phyloP scores from a whole-genome alignment of 352 stramenopile genomes.

The Globisporangium barbulae region DNA sequence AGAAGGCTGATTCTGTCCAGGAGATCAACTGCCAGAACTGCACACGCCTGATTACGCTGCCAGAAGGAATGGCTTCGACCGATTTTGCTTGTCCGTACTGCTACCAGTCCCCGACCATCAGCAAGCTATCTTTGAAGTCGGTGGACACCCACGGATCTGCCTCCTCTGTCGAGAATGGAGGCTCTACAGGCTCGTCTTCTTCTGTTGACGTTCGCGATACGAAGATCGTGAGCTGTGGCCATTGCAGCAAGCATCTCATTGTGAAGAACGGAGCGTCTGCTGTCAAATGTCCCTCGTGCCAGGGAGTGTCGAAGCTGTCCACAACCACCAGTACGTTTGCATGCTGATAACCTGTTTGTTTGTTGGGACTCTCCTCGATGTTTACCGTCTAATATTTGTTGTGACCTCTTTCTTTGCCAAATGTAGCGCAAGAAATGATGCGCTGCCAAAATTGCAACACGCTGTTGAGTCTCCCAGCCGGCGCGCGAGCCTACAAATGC shows the following conservation, averaged over 20 bases:
- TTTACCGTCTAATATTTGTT: slow-evolving; percentile 17
- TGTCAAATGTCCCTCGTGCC: slow-evolving; percentile 80
- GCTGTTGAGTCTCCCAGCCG: slow-evolving; percentile 71
- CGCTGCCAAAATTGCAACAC: slow-evolving; percentile 86
- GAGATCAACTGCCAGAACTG: slow-evolving; percentile 64
- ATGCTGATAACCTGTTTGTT: background rate
- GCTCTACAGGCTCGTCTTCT: background rate
- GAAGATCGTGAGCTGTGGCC: slow-evolving; percentile 82
- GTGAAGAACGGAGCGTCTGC: slow-evolving; percentile 74
- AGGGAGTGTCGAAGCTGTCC: slow-evolving; percentile 77
- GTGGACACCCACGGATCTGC: slow-evolving; percentile 23
- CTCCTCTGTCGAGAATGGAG: slow-evolving; percentile 4
- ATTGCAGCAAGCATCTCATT: slow-evolving; percentile 83
- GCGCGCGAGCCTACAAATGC: slow-evolving; percentile 86
- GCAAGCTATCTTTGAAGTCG: slow-evolving; percentile 28
- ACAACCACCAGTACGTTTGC: slow-evolving; percentile 76
- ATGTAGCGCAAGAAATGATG: slow-evolving; percentile 84
- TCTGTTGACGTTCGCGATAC: slow-evolving; percentile 60
- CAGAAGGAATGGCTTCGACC: slow-evolving; percentile 29
- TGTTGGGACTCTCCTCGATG: background rate
- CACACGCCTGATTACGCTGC: slow-evolving; percentile 44
- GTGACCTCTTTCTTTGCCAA: background rate
- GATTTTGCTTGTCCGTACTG: slow-evolving; percentile 75
- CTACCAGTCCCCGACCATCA: slow-evolving; percentile 48
- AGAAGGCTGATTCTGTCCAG: slow-evolving; percentile 5